Percentiles rank a stretch among this genome's conserved stretches.
phyloP scores from a whole-genome alignment of 148 eudicot genomes.

The Polygonum maritimum region DNA sequence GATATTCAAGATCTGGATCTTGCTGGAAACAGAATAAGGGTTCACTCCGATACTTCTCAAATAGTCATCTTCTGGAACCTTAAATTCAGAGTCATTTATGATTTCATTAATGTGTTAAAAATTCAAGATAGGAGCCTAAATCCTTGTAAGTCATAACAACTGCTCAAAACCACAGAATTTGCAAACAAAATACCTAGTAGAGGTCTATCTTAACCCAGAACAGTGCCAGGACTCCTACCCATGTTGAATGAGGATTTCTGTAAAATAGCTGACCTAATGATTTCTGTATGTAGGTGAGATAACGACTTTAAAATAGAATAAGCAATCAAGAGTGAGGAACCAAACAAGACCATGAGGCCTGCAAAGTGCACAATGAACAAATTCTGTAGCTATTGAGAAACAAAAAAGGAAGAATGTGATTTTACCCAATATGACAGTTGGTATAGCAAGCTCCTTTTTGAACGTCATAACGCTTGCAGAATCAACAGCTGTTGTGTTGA shows the following conservation, averaged over 20 bases:
- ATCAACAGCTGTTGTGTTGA: constrained; percentile 81
- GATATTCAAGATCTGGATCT: constrained; percentile 96
- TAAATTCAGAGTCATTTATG: constrained; percentile 18
- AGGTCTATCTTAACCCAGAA: not conserved
- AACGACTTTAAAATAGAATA: not conserved
- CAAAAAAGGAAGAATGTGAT: not conserved
- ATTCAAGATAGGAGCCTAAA: not conserved
- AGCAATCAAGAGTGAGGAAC: not conserved
- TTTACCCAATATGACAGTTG: constrained; percentile 72
- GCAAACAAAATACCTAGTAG: not conserved
- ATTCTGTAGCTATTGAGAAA: not conserved
- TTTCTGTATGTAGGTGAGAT: not conserved
- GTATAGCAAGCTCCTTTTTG: constrained; percentile 64
- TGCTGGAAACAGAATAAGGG: constrained; percentile 91
- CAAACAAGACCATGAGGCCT: not conserved
- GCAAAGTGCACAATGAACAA: not conserved
- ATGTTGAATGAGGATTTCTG: not conserved
- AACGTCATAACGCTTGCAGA: constrained; percentile 87
- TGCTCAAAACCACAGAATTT: not conserved
- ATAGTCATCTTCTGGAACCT: constrained; percentile 89
- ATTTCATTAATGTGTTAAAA: not conserved
- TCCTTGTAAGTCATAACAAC: not conserved
- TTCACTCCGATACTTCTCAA: constrained; percentile 69
- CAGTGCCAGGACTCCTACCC: not conserved
- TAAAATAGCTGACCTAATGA: not conserved